phyloP scores from a whole-genome alignment of 805 yeast species.

The Starmerella bombi region DNA sequence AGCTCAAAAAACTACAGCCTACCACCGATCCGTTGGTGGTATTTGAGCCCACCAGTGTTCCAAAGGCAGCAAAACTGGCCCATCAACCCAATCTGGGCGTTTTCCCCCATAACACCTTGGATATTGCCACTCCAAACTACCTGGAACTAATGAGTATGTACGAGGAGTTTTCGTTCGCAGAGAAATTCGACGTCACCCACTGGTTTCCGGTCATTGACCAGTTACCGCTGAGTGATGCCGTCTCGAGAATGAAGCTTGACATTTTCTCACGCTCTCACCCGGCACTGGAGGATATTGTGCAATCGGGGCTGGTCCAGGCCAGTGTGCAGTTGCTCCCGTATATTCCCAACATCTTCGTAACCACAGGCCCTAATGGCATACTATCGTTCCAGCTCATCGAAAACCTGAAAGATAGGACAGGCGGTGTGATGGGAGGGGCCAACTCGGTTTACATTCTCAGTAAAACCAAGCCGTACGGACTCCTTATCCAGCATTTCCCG shows the following conservation, averaged over 20 bases:
- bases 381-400: slow-evolving; percentile 31
- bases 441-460: slow-evolving; percentile 18
- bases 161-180: slow-evolving; percentile 35
- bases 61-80: slow-evolving; percentile 44
- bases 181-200: slow-evolving; percentile 38
- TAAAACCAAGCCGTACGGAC: slow-evolving; percentile 31
- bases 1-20: neutral
- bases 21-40: slow-evolving; percentile 26
- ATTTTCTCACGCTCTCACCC: slow-evolving; percentile 20
- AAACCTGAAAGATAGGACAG: slow-evolving; percentile 21
- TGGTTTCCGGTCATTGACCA: slow-evolving; percentile 71
- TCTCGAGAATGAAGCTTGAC: slow-evolving; percentile 23
- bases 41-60: slow-evolving; percentile 66
- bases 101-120: slow-evolving; percentile 36
- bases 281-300: slow-evolving; percentile 24
- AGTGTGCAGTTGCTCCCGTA: slow-evolving; percentile 63
- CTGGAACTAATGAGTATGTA: slow-evolving; percentile 47
- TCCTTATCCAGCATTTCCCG: slow-evolving; percentile 49
- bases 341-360: slow-evolving; percentile 50
- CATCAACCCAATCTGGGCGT: slow-evolving; percentile 27
- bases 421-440: slow-evolving; percentile 19
- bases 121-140: slow-evolving; percentile 55
- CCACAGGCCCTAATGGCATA: slow-evolving; percentile 56
- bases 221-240: slow-evolving; percentile 32
- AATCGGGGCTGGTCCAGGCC: slow-evolving; percentile 41